Evolutionary conservation across 2,329 filamentous ascomycete genomes (phyloP).

Genomic region (Fusarium pseudonygamai): DNA sequence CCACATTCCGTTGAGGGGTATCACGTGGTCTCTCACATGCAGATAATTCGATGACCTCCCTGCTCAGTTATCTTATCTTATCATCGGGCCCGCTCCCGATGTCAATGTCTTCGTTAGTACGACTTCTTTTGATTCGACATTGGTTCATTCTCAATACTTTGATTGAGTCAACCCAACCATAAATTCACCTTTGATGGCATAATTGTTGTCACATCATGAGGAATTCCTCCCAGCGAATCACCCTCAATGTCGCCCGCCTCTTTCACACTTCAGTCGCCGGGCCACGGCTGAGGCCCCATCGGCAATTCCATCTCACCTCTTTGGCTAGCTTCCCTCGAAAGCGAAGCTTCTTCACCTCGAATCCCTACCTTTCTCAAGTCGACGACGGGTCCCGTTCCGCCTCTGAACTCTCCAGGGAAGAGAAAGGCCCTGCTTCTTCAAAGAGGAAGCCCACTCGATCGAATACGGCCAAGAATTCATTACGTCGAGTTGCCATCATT

Average conservation of each 20-base stretch:
- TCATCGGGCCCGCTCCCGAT: conserved; percentile 14
- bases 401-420: conserved; percentile 30
- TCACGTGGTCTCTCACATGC: conserved; percentile 41
- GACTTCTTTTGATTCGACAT: neutral
- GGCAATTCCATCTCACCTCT: conserved; percentile 59
- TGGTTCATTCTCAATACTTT: neutral
- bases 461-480: conserved; percentile 71
- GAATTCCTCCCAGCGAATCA: conserved; percentile 46
- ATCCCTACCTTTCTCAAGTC: conserved; percentile 61
- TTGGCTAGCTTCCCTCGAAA: conserved; percentile 60
- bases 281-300: conserved; percentile 43
- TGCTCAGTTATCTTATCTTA: neutral
- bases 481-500: conserved; percentile 86
- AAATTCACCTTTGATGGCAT: conserved; percentile 33
- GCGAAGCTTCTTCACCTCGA: conserved; percentile 73
- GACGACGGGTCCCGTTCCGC: conserved; percentile 43
- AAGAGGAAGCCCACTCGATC: conserved; percentile 60
- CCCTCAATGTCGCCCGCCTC: conserved; percentile 44
- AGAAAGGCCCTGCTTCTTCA: conserved; percentile 34
- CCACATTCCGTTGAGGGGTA: conserved; percentile 25
- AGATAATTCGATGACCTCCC: conserved; percentile 25
- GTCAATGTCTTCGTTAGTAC: conserved; percentile 6
- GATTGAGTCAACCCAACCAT: conserved; percentile 5
- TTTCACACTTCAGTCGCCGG: conserved; percentile 44
- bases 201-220: conserved; percentile 45